Percentiles rank a stretch among this genome's conserved stretches.
Conservation (phyloP, 2,329 filamentous ascomycete genomes). For the Ophiostoma piceae region DNA sequence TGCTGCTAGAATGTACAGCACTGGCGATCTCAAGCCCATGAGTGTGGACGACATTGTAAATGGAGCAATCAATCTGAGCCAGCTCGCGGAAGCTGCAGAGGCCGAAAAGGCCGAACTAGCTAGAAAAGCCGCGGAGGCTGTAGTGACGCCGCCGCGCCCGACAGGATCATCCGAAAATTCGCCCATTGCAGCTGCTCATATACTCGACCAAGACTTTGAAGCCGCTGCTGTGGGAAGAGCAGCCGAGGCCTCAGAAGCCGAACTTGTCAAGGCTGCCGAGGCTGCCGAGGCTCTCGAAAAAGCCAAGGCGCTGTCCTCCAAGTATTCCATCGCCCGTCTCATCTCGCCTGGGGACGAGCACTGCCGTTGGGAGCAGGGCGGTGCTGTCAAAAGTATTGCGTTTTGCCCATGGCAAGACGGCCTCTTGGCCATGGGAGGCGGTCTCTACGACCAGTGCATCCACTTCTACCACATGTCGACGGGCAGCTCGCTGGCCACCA, state of each 20-base stretch:
- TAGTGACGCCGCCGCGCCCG: too few species aligned
- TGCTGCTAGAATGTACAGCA: neutral
- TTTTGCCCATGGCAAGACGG: constrained; percentile 93
- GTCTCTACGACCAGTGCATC: constrained; percentile 90
- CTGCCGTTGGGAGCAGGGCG: constrained; percentile 71
- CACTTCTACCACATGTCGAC: constrained; percentile 89
- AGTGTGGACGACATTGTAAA: neutral
- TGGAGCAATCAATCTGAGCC: neutral
- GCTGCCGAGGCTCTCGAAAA: neutral
- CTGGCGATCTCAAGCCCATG: neutral
- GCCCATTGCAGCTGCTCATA: neutral
- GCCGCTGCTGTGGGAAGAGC: neutral
- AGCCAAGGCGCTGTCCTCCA: neutral
- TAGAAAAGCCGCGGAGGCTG: neutral
- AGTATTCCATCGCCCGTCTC: neutral
- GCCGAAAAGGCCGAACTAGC: too few species aligned
- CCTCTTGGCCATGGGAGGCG: constrained; percentile 83
- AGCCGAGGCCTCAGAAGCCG: neutral
- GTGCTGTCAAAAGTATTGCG: constrained; percentile 92
- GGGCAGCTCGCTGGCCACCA: constrained; percentile 78
- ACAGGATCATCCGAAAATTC: neutral
- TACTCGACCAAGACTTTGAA: neutral
- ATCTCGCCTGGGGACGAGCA: constrained; percentile 42
- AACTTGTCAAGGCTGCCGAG: neutral
- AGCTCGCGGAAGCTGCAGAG: neutral